Evolutionary conservation across 2,329 filamentous ascomycete species (phyloP).

Genomic region (Nemania serpens): DNA sequence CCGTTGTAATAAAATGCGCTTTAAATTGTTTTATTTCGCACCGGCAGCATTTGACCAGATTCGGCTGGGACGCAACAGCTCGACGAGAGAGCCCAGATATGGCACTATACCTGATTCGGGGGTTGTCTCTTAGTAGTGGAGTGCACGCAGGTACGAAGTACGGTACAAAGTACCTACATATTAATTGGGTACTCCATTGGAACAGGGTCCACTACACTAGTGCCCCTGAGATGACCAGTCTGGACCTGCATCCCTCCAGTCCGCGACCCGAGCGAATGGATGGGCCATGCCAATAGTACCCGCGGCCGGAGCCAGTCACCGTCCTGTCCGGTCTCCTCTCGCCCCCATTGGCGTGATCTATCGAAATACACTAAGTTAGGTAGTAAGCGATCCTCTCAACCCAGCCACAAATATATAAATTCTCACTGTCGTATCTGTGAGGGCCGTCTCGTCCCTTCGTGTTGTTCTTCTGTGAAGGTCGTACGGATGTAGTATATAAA

Average conservation of each 20-base stretch:
- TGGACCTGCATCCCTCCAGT: constrained; percentile 27
- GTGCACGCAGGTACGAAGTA: too few species aligned
- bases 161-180: too few species aligned
- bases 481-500: background rate
- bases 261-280: constrained; percentile 28
- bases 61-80: constrained; percentile 26
- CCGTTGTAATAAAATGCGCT: constrained; percentile 23
- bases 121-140: background rate
- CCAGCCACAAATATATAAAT: background rate
- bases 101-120: constrained; percentile 32
- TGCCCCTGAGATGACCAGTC: constrained; percentile 21
- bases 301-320: constrained; percentile 16
- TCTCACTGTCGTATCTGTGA: too few species aligned
- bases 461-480: background rate
- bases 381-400: too few species aligned
- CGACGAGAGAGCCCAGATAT: constrained; percentile 21
- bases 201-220: background rate
- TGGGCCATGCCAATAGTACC: constrained; percentile 25
- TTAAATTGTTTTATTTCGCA: constrained; percentile 40
- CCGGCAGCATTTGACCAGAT: constrained; percentile 23
- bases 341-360: constrained; percentile 18
- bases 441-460: background rate
- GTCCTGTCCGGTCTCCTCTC: constrained; percentile 1
- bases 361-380: too few species aligned
- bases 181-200: too few species aligned